These are phyloP conservation scores for Plantago coronopus DNA, from an alignment of 305 asterid species.

Conservation along the genomic window DNA sequence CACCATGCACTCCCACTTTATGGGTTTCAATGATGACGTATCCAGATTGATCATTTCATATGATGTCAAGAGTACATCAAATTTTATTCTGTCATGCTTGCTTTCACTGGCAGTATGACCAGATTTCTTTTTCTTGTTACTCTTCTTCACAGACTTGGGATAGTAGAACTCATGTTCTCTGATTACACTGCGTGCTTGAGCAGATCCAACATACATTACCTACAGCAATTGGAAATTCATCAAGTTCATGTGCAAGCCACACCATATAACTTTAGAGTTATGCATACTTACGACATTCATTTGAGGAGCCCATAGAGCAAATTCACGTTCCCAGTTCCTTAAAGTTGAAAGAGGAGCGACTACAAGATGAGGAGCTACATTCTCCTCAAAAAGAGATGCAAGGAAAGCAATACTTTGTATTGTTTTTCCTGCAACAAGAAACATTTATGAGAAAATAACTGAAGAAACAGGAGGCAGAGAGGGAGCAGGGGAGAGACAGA, in stretches of 20 bases:
- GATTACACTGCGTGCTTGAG: constrained; percentile 76
- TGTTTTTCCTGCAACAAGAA: constrained; percentile 73
- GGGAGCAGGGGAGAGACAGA: constrained; percentile 9
- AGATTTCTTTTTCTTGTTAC: constrained; percentile 67
- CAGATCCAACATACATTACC: constrained; percentile 94
- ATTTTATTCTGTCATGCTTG: constrained; percentile 89
- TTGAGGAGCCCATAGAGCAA: constrained; percentile 99
- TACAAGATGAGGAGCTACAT: constrained; percentile 75
- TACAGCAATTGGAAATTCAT: constrained; percentile 39
- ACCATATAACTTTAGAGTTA: constrained; percentile 5
- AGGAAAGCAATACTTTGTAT: constrained; percentile 96
- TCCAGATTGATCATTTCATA: constrained; percentile 97
- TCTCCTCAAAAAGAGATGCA: constrained; percentile 90
- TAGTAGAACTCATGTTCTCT: constrained; percentile 87
- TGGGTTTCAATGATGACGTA: constrained; percentile 67
- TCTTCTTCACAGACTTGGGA: constrained; percentile 72
- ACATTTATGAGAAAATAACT: constrained; percentile 21
- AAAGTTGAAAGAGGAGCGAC: constrained; percentile 97
- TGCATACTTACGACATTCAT: constrained; percentile 88
- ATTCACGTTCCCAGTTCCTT: constrained; percentile 99
- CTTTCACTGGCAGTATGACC: constrained; percentile 60
- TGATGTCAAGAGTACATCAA: constrained; percentile 94
- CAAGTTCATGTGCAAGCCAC: constrained; percentile 17
- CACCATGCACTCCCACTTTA: constrained; percentile 99
- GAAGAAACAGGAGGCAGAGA: constrained; percentile 10